Conservation (phyloP, 441 rosid genomes). For the Populus trichocarpa region DNA sequence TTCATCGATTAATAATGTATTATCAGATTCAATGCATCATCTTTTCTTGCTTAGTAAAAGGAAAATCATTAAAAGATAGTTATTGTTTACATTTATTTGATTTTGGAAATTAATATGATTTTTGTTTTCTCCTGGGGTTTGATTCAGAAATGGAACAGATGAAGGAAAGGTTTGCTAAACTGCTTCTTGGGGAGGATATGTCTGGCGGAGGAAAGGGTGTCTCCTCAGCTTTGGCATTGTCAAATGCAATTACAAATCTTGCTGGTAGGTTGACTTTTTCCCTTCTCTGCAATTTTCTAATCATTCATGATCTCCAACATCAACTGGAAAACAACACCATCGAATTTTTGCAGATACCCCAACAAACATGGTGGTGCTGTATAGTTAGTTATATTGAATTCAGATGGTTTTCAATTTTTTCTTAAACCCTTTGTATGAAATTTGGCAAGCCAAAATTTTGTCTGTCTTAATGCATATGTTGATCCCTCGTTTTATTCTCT, state of each 20-base stretch:
- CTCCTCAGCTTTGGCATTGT: slow-evolving; percentile 89
- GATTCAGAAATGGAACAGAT: slow-evolving; percentile 71
- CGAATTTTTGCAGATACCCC: not conserved
- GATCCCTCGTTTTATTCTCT: not conserved
- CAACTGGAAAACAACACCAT: not conserved
- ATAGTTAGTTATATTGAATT: not conserved
- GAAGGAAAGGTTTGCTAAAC: slow-evolving; percentile 82
- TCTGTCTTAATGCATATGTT: not conserved
- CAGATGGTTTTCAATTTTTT: not conserved
- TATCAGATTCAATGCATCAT: not conserved
- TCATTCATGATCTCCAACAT: not conserved
- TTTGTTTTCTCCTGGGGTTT: slow-evolving; percentile 7
- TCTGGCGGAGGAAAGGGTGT: slow-evolving; percentile 99
- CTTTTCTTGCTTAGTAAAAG: not conserved
- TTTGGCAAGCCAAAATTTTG: not conserved
- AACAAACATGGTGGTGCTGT: not conserved
- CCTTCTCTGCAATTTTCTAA: not conserved
- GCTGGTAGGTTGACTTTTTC: slow-evolving; percentile 50
- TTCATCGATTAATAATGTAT: not conserved
- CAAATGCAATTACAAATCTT: slow-evolving; percentile 90
- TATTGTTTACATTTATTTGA: not conserved
- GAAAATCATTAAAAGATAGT: not conserved
- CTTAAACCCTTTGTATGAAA: not conserved
- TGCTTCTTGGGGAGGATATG: slow-evolving; percentile 96
- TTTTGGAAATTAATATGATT: not conserved